Evolutionary conservation across 2,329 filamentous ascomycete species (phyloP).

Genomic region (Trichoderma gracile): DNA sequence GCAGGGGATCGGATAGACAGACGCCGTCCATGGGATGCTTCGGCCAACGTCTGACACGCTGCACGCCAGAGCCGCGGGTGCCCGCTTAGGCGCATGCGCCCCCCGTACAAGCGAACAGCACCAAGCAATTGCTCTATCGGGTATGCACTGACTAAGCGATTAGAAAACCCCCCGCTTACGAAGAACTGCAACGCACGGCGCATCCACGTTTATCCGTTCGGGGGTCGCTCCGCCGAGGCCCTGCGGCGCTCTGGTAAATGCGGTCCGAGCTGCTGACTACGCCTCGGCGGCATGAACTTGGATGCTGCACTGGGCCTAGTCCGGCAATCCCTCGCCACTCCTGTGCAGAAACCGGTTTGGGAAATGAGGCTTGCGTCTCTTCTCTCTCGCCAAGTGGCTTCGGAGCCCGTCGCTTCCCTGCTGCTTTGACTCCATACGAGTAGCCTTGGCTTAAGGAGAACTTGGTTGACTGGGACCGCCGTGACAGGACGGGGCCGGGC

Average conservation of each 20-base stretch:
- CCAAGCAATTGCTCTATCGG: background rate
- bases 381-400: background rate
- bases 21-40: background rate
- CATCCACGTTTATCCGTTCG: background rate
- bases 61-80: background rate
- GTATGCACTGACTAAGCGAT: constrained; percentile 6
- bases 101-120: background rate
- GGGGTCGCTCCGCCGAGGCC: constrained; percentile 5
- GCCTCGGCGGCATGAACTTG: background rate
- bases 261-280: constrained; percentile 23
- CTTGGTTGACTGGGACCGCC: no score
- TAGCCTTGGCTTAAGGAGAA: no score
- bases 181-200: no score
- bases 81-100: constrained; percentile 2
- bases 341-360: constrained; percentile 14
- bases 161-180: no score
- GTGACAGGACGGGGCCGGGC: background rate
- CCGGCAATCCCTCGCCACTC: constrained; percentile 13
- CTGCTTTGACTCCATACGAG: background rate
- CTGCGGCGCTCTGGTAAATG: constrained; percentile 19
- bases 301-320: constrained; percentile 2
- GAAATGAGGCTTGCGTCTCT: constrained; percentile 22
- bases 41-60: background rate
- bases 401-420: background rate
- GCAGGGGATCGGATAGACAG: constrained; percentile 12